These are phyloP conservation scores for Phaeotremella fagi DNA, from an alignment of 768 basidiomycete genomes.

Conservation along the genomic window DNA sequence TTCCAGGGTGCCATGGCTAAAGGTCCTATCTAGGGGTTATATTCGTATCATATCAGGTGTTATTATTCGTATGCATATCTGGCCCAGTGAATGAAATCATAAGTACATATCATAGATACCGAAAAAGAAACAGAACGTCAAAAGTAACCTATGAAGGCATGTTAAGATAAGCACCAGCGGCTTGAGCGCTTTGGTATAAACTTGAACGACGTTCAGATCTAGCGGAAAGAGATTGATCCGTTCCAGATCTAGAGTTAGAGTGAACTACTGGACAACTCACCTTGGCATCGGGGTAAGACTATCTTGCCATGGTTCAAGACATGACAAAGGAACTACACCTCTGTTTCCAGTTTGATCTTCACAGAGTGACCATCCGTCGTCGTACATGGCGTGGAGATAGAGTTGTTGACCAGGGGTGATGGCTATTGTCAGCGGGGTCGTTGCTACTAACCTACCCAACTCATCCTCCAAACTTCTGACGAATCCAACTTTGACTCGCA, in stretches of 20 bases:
- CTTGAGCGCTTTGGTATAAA: conserved; percentile 22
- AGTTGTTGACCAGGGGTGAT: conserved; percentile 44
- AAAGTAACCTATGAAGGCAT: too few species aligned
- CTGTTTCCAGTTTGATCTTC: conserved; percentile 36
- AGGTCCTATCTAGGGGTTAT: conserved; percentile 15
- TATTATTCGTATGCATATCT: too few species aligned
- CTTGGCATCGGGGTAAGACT: background rate
- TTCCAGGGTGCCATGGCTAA: conserved; percentile 25
- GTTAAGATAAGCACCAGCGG: conserved; percentile 1
- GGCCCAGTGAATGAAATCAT: too few species aligned
- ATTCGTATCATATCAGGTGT: too few species aligned
- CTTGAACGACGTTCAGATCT: conserved; percentile 28
- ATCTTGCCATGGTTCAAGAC: conserved; percentile 36
- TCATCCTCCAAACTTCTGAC: conserved; percentile 46
- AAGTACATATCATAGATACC: too few species aligned
- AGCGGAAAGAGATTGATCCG: conserved; percentile 17
- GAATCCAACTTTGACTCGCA: conserved; percentile 43
- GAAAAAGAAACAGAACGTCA: too few species aligned
- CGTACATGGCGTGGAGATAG: conserved; percentile 44
- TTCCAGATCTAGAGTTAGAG: conserved; percentile 18
- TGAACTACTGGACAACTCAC: conserved; percentile 15
- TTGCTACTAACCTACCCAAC: conserved; percentile 36
- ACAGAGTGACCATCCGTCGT: conserved; percentile 47
- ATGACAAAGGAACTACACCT: conserved; percentile 44
- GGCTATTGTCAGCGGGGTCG: conserved; percentile 24